Evolutionary conservation across 306 rosid species (phyloP), one percentile per base, ranked within the genome.

Genomic region (Echinosophora koreensis): DNA sequence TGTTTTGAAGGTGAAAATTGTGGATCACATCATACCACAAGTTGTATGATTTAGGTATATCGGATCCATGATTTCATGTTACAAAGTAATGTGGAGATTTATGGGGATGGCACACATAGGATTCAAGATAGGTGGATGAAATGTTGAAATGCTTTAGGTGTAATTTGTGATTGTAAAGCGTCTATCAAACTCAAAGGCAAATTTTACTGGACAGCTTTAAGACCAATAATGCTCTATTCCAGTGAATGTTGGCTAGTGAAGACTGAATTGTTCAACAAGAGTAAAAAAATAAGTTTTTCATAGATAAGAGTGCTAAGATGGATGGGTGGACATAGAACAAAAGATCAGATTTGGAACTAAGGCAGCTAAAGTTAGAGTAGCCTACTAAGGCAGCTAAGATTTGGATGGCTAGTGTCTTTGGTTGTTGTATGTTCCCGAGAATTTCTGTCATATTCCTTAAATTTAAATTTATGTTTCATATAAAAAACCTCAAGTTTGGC

Each of bases 401-500:
- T n/a, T n/a, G n/a, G n/a, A n/a, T n/a, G n/a, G n/a, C n/a, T n/a
- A n/a, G n/a, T n/a, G n/a, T n/a, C n/a, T n/a, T n/a, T 54, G 77
- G 66, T 61, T 46, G 27, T 41, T 62, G 57, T 35, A 34, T 35
- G 47, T 17, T 56, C 49, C 35, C 14, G 37, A 63, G 78, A 62
- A 18, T 62, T 52, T 54, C 30, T 30, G 39, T 37, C 56, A 30
- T 58, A 39, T 61, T 57, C 41, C 47, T 59, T 78, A 37, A 13
- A 44, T 39, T 71, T 56, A 37, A 13, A 44, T 39, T 71, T 56
- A 41, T 47, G 49, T 32, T 8, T 12, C 12, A 22, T 42, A 34
- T 47, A 8, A 35, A 51, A 80, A 69, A 55, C 60, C 35, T 57
- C 50, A 8, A 8, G 34, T 69, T 69, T 49, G 58, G 28, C 5